phyloP scores from a whole-genome alignment of 2,329 filamentous ascomycete genomes.

The Fusarium tanahbumbuense region DNA sequence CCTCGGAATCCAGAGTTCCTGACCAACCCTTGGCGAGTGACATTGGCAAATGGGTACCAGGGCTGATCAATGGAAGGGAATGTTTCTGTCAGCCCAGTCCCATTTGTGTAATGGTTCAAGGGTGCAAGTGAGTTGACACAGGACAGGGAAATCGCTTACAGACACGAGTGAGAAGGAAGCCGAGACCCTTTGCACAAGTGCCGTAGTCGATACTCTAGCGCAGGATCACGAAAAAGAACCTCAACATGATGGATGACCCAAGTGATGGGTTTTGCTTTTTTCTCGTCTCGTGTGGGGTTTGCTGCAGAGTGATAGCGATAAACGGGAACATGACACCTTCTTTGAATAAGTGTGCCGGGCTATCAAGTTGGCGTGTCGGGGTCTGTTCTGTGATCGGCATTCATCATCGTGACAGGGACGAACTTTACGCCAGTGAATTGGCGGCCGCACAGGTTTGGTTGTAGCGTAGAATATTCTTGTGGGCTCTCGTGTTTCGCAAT shows the following conservation, averaged over 20 bases:
- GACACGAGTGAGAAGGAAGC: not conserved
- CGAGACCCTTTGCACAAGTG: slow-evolving; percentile 4
- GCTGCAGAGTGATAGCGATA: not conserved
- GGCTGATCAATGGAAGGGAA: not conserved
- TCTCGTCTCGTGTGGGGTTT: slow-evolving; percentile 7
- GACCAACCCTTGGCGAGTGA: not conserved
- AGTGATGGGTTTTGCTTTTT: not conserved
- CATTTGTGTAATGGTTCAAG: slow-evolving; percentile 1
- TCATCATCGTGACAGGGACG: slow-evolving; percentile 4
- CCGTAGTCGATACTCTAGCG: slow-evolving; percentile 4
- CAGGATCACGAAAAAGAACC: slow-evolving; percentile 1
- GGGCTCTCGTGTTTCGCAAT: not conserved
- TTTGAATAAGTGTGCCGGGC: slow-evolving; percentile 5
- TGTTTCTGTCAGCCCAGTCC: not conserved
- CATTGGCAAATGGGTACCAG: not conserved
- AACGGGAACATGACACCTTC: slow-evolving; percentile 10
- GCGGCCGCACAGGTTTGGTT: not conserved
- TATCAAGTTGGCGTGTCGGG: slow-evolving; percentile 3
- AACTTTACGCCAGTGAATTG: not conserved
- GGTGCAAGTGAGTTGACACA: not conserved
- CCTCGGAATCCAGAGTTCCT: not conserved
- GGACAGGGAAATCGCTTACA: not conserved
- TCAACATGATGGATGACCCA: not conserved
- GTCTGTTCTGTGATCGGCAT: slow-evolving; percentile 27
- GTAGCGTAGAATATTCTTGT: not conserved